phyloP scores from a whole-genome alignment of 257 asterid genomes.

The Misopates orontium region DNA sequence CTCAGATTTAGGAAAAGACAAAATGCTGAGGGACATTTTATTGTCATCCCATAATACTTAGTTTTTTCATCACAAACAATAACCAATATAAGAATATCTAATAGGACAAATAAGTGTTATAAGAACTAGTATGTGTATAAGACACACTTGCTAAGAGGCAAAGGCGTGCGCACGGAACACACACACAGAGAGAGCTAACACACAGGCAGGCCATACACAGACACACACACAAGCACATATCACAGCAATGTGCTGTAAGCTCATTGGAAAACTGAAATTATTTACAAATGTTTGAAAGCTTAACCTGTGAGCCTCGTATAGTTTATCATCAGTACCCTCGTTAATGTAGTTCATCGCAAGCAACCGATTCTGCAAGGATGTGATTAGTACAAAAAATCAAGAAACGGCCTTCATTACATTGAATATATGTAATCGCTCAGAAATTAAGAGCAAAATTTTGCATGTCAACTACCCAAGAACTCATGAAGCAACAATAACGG shows the following conservation, averaged over 20 bases:
- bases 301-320: constrained; percentile 95
- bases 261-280: constrained; percentile 16
- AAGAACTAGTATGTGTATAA: constrained; percentile 11
- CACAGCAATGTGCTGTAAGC: constrained; percentile 16
- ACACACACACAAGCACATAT: not conserved
- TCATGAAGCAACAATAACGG: constrained; percentile 19
- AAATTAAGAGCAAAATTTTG: constrained; percentile 1
- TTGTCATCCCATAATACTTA: too few relatives aligned
- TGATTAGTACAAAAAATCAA: not conserved
- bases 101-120: constrained; percentile 2
- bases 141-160: constrained; percentile 8
- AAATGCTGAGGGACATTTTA: too few relatives aligned
- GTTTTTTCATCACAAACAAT: not conserved
- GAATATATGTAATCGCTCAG: not conserved
- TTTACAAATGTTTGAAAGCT: constrained; percentile 27
- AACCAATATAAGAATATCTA: constrained; percentile 17
- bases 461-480: constrained; percentile 15
- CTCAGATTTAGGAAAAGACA: not conserved
- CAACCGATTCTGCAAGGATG: constrained; percentile 81
- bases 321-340: constrained; percentile 79
- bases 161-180: too few relatives aligned
- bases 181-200: too few relatives aligned
- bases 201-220: not conserved
- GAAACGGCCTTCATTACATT: too few relatives aligned
- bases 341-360: constrained; percentile 99